Base-by-base conservation (phyloP, 2,329 filamentous ascomycete species). In the Lizonia empirigonia region DNA sequence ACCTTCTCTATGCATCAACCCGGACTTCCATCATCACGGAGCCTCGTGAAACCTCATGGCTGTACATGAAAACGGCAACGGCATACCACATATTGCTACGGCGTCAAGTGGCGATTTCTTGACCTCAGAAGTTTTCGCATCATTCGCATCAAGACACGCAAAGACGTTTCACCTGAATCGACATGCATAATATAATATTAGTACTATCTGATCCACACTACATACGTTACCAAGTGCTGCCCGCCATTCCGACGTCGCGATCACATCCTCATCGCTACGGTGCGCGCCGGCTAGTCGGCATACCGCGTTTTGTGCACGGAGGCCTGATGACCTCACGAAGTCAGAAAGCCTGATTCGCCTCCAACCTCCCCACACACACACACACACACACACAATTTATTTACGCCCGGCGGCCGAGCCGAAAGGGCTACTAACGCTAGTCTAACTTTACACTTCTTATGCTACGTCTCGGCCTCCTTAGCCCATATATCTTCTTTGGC, bases 251-350 rank as follows among this genome's bases (percentile, higher is more conserved):
- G 19, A 30, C 7, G 8, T 33, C n/a, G 4, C 15, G 16, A 24
- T 4, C 5, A 12, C 30, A 4, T 6, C 8, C 6, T 5, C 3
- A 32, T 4, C 10, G 8, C 26, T 22, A 3, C n/a, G 19, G 32
- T 10, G 33, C 12, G 22, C 20, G 37, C 27, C 38, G 38, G 38
- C 8, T 47, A 24, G 10, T 24, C 49, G 33, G 37, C 38, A 44
- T 22, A 7, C 13, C 23, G 15, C 35, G 26, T 19, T 22, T 42
- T 23, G 41, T 19, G 35, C 42, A 52, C 32, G 42, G 49, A 33
- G 42, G 37, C 49, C 32, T 46, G 26, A 52, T 52, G 49, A 52
- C 49, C 49, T 44, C 44, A 47, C 46, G 32, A 40, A 34, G 44
- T 41, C 24, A 32, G 20, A 44, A 46, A 51, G 41, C 41, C 49